These are phyloP conservation scores for Tetragonia tetragonoides DNA, from an alignment of 148 eudicot genomes.

Conservation along the genomic window DNA sequence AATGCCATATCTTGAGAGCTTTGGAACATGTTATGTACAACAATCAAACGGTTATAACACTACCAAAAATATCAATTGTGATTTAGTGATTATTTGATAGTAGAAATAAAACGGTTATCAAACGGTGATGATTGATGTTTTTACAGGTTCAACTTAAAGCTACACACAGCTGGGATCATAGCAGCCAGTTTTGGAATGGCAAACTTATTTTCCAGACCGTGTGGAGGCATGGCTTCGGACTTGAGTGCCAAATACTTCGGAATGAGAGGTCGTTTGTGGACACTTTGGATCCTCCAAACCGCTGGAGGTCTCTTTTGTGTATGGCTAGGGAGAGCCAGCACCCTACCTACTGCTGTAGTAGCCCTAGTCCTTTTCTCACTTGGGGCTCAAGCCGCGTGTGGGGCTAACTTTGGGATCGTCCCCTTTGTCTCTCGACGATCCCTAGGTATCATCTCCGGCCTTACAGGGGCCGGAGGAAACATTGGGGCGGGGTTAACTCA, in stretches of 20 bases:
- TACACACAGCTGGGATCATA: constrained; percentile 68
- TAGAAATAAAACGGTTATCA: too few species aligned
- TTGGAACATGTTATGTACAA: too few species aligned
- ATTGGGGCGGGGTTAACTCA: constrained; percentile 54
- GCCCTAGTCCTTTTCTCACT: constrained; percentile 46
- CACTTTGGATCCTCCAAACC: constrained; percentile 74
- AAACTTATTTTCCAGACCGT: constrained; percentile 56
- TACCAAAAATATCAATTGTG: too few species aligned
- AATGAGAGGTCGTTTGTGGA: constrained; percentile 86
- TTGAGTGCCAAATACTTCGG: constrained; percentile 50
- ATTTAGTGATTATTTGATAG: too few species aligned
- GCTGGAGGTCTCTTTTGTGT: constrained; percentile 63
- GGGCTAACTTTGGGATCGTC: constrained; percentile 53
- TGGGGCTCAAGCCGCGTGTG: constrained; percentile 56
- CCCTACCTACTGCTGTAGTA: constrained; percentile 31
- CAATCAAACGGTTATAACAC: too few species aligned
- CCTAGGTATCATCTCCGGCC: constrained; percentile 48
- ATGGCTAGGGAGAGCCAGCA: constrained; percentile 44
- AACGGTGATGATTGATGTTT: neutral
- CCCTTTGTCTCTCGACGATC: constrained; percentile 56
- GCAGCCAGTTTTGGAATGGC: constrained; percentile 84
- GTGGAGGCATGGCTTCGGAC: constrained; percentile 70
- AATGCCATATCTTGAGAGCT: too few species aligned
- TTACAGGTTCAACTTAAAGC: constrained; percentile 59
- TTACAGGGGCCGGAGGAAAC: constrained; percentile 57